A percentile compares a stretch with the other conserved stretches of the same genome.
phyloP scores from a whole-genome alignment of 2,329 filamentous ascomycete species.

The Furcasterigmium sp. region DNA sequence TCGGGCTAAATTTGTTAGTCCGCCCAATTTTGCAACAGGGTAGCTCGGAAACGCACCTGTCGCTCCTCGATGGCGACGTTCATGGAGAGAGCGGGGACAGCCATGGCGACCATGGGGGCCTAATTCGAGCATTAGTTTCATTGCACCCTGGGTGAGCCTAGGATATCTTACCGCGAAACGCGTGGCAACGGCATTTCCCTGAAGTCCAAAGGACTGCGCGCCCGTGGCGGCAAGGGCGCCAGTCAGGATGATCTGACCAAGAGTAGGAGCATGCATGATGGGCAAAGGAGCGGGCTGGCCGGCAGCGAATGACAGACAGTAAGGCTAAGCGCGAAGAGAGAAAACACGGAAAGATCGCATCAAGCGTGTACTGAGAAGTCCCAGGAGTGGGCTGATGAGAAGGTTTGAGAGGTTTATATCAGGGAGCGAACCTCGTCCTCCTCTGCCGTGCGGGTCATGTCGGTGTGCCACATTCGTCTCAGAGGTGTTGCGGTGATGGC shows the following conservation, averaged over 20 bases:
- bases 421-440: background rate
- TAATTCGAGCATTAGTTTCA: background rate
- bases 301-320: constrained; percentile 1
- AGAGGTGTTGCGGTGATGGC: background rate
- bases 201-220: background rate
- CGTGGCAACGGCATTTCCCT: background rate
- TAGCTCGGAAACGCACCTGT: background rate
- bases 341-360: constrained; percentile 1
- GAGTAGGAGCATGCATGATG: constrained; percentile 2
- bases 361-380: background rate
- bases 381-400: constrained; percentile 1
- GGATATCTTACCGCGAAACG: background rate
- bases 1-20: too few species aligned
- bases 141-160: background rate
- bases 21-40: too few species aligned
- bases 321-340: background rate
- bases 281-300: constrained; percentile 2
- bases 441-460: background rate
- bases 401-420: constrained; percentile 5
- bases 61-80: constrained; percentile 1
- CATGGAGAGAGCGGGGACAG: background rate
- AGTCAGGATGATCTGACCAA: background rate
- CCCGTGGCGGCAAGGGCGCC: constrained; percentile 1
- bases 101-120: constrained; percentile 1
- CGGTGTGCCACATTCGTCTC: constrained; percentile 1